Conservation (phyloP, 805 yeast genomes). For the Grigorovia jiainica region DNA sequence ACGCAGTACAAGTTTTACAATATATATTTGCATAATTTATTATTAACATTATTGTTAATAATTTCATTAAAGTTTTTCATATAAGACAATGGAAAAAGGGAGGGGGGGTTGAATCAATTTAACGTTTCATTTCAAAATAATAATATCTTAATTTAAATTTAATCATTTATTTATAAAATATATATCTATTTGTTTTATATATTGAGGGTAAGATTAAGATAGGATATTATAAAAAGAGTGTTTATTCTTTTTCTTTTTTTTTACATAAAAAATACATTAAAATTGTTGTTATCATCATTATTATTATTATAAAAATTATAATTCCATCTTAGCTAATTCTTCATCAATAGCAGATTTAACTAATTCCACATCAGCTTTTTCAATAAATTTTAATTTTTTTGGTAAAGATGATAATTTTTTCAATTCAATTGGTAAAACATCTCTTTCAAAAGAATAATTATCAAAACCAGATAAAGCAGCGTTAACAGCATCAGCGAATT, state of each 20-base stretch:
- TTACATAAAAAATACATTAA: background rate
- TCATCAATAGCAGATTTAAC: slow-evolving; percentile 70
- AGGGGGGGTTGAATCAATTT: no score
- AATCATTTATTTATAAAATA: background rate
- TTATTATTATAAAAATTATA: slow-evolving; percentile 10
- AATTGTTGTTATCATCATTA: background rate
- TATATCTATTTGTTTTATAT: background rate
- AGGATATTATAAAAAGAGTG: no score
- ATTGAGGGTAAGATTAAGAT: no score
- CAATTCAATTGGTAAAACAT: slow-evolving; percentile 85
- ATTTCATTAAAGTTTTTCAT: no score
- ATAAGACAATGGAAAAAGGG: no score
- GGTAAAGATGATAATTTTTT: slow-evolving; percentile 59
- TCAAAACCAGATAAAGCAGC: slow-evolving; percentile 55
- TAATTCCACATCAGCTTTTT: slow-evolving; percentile 60
- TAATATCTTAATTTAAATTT: background rate
- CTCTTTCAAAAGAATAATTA: slow-evolving; percentile 76
- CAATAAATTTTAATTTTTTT: slow-evolving; percentile 64
- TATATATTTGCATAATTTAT: no score
- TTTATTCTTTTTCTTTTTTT: background rate
- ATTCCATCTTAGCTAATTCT: slow-evolving; percentile 47
- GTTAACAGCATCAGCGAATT: slow-evolving; percentile 93
- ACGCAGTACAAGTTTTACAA: no score
- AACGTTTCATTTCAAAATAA: no score
- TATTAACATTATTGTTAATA: background rate